Evolutionary conservation across 352 stramenopile species (phyloP), one percentile per base, ranked within the genome.

Genomic region (Phytopythium chamaehyphon): DNA sequence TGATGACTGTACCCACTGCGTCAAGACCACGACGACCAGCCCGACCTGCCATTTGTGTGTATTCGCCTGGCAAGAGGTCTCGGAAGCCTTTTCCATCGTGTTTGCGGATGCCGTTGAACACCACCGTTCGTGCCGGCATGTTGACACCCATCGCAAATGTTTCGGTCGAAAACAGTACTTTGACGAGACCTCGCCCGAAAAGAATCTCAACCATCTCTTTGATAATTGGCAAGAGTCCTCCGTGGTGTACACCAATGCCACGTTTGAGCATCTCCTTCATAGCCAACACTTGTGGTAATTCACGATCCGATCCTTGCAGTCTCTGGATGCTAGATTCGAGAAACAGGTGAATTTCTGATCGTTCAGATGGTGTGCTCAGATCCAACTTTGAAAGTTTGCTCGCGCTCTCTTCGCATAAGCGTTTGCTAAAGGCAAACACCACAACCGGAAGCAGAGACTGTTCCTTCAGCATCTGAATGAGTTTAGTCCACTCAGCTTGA

Each of bases 141-240:
- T 99, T 99, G 4, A 99, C 93, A 59, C 97, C 97, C 86, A 98
- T 98, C 2, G 97, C 97, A 71, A 99, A 99, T 3, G 97, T 99
- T 63, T 99, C 97, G 2, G 97, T 99, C 4, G 96, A 97, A 63
- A 99, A 99, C 1, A 99, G 71, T 46, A 97, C 84, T 63, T 99
- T 99, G 43, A 99, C 93, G 15, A 99, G 76, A 10, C 96, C 95
- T 21, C 92, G 73, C 33, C 84, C 91, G 74, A 99, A 99, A 31
- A 99, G 76, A 40, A 99, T 99, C 68, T 99, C 96, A n/a, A 99
- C 96, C 72, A 98, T 97, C 64, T 99, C 97, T 69, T 99, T 99
- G 46, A 99, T 83, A 39, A 99, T 98, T 3, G 97, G 97, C n/a
- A 99, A 81, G 35, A 99, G 62, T 0, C 96, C 96, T 28, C 95